Evolutionary conservation across 768 basidiomycete genomes (phyloP).

Genomic region (Suillus alpinus): DNA sequence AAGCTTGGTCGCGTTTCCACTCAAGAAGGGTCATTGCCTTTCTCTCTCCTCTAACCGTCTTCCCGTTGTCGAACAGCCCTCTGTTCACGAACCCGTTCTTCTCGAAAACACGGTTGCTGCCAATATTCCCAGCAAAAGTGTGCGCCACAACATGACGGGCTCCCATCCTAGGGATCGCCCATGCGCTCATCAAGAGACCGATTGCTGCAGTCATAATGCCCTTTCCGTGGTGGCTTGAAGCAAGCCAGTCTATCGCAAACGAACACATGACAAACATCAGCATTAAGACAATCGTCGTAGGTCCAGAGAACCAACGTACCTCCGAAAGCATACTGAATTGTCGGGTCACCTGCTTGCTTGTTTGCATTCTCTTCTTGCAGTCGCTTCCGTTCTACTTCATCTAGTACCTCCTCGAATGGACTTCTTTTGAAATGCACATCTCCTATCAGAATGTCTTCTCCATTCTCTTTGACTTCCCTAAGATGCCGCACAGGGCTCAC

Average conservation of each 20-base stretch:
- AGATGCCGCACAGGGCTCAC: conserved; percentile 48
- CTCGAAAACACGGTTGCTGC: conserved; percentile 63
- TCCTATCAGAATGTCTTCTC: conserved; percentile 53
- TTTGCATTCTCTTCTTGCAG: conserved; percentile 40
- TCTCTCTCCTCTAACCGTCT: conserved; percentile 36
- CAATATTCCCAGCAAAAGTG: conserved; percentile 52
- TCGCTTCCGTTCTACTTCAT: conserved; percentile 35
- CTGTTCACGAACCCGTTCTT: conserved; percentile 57
- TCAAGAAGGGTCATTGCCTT: conserved; percentile 36
- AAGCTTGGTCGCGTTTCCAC: conserved; percentile 17
- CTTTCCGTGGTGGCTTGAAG: conserved; percentile 56
- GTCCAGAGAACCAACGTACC: conserved; percentile 34
- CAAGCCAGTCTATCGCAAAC: conserved; percentile 51
- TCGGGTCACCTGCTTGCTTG: conserved; percentile 46
- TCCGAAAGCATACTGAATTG: conserved; percentile 60
- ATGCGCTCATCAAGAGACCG: conserved; percentile 47
- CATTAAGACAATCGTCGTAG: neutral
- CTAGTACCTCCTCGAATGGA: conserved; percentile 27
- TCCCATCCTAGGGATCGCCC: conserved; percentile 68
- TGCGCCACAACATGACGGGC: conserved; percentile 39
- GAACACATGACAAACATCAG: neutral
- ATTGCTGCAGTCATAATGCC: conserved; percentile 74
- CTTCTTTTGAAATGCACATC: conserved; percentile 25
- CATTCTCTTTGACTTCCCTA: conserved; percentile 54
- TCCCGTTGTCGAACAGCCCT: conserved; percentile 37